A percentile compares a stretch with the other conserved stretches of the same genome.
Evolutionary conservation across 2,329 filamentous ascomycete genomes (phyloP).

Genomic region (Venturiaceae sp.): DNA sequence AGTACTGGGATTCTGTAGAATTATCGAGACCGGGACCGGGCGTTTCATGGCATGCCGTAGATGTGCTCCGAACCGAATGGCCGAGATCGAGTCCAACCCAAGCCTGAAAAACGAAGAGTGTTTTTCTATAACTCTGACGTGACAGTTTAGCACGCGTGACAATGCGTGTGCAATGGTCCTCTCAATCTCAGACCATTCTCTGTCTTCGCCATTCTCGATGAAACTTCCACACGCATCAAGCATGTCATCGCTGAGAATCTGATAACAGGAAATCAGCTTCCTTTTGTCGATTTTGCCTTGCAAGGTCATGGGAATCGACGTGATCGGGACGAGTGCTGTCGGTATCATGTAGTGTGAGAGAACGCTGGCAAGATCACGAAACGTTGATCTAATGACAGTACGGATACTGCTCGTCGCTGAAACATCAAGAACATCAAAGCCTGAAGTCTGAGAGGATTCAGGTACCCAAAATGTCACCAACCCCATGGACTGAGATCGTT

Average conservation of each 20-base stretch:
- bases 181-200: conserved; percentile 48
- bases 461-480: conserved; percentile 64
- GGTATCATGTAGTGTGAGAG: conserved; percentile 76
- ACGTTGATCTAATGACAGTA: conserved; percentile 10
- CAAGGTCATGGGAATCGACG: conserved; percentile 57
- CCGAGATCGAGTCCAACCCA: conserved; percentile 75
- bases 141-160: conserved; percentile 37
- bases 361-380: conserved; percentile 40
- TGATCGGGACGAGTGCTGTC: conserved; percentile 60
- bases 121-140: conserved; percentile 40
- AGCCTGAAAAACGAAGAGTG: conserved; percentile 68
- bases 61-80: conserved; percentile 56
- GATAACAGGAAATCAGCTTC: conserved; percentile 40
- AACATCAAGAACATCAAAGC: conserved; percentile 19
- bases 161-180: conserved; percentile 45
- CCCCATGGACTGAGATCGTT: neutral
- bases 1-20: conserved; percentile 6
- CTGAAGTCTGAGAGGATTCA: conserved; percentile 15
- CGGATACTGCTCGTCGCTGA: conserved; percentile 21
- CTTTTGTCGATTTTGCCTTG: conserved; percentile 66
- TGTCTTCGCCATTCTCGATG: conserved; percentile 20
- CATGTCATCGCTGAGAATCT: conserved; percentile 32
- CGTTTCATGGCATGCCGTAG: conserved; percentile 34
- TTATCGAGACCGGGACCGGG: conserved; percentile 2
- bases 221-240: conserved; percentile 32